Evolutionary conservation across 2,329 filamentous ascomycete species (phyloP).

Genomic region (Alternaria novae-zelandiae): DNA sequence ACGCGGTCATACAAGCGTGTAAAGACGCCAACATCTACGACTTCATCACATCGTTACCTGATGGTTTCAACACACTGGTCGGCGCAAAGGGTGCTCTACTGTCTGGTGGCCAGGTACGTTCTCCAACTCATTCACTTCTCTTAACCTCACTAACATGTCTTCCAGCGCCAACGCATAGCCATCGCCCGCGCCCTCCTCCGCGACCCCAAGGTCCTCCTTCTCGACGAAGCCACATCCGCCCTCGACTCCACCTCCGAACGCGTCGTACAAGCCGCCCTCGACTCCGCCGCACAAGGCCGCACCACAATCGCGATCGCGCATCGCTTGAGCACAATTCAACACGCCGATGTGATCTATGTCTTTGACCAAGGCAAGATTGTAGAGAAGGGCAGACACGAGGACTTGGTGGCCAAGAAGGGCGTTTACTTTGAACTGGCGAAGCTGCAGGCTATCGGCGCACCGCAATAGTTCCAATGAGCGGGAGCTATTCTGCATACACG

Average conservation of each 20-base stretch:
- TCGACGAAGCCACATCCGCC: constrained; percentile 49
- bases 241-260: constrained; percentile 63
- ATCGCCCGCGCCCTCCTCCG: constrained; percentile 93
- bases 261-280: constrained; percentile 79
- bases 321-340: constrained; percentile 88
- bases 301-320: constrained; percentile 97
- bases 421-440: constrained; percentile 50
- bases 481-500: neutral
- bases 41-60: constrained; percentile 52
- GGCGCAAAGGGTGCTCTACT: constrained; percentile 75
- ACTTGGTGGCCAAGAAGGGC: constrained; percentile 49
- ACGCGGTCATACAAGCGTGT: constrained; percentile 77
- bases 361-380: constrained; percentile 88
- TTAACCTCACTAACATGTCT: neutral
- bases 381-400: constrained; percentile 82
- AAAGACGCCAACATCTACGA: constrained; percentile 63
- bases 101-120: constrained; percentile 66
- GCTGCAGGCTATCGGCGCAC: constrained; percentile 45
- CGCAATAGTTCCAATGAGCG: constrained; percentile 24
- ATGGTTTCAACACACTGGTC: constrained; percentile 84
- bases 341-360: constrained; percentile 95
- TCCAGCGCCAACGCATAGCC: constrained; percentile 86
- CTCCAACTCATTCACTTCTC: neutral
- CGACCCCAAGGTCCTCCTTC: constrained; percentile 79
- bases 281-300: constrained; percentile 81